A percentile compares a stretch with the other conserved stretches of the same genome.
Evolutionary conservation across 768 basidiomycete genomes (phyloP).

Genomic region (Phaeotremella skinneri): DNA sequence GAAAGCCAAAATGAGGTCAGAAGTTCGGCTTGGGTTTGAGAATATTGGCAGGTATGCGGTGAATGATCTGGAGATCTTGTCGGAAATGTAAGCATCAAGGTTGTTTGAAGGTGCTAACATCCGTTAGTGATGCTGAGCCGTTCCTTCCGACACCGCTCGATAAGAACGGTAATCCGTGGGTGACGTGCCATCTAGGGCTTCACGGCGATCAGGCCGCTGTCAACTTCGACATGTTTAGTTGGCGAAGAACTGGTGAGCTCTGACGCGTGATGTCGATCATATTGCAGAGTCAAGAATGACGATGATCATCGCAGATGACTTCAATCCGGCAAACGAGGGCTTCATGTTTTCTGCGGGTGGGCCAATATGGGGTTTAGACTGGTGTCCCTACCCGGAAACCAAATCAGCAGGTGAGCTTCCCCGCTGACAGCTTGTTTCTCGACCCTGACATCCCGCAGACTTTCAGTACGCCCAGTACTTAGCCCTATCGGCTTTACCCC

Average conservation of each 20-base stretch:
- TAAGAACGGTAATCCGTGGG: constrained; percentile 18
- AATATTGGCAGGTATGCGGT: constrained; percentile 28
- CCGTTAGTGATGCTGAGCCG: constrained; percentile 18
- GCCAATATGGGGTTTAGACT: constrained; percentile 86
- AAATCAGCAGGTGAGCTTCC: constrained; percentile 29
- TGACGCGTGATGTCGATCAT: background rate
- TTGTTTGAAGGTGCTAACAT: background rate
- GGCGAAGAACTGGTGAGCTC: constrained; percentile 22
- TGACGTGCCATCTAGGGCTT: constrained; percentile 34
- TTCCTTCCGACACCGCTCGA: constrained; percentile 29
- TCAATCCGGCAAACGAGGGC: constrained; percentile 13
- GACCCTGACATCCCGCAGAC: constrained; percentile 18
- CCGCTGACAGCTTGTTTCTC: background rate
- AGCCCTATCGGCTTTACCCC: constrained; percentile 73
- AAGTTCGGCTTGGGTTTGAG: constrained; percentile 41
- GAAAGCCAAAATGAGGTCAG: constrained; percentile 20
- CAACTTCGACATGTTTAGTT: constrained; percentile 26
- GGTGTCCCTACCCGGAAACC: constrained; percentile 73
- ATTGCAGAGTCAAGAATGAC: background rate
- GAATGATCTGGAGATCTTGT: constrained; percentile 24
- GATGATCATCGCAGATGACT: constrained; percentile 17
- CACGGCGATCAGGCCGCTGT: constrained; percentile 25
- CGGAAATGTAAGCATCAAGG: constrained; percentile 23
- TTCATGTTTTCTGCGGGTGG: constrained; percentile 77
- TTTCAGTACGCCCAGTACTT: constrained; percentile 68